Percentiles rank a stretch among this genome's conserved stretches.
phyloP scores from a whole-genome alignment of 495 filamentous ascomycete genomes.

The Paragyromitra xinjiangensis region DNA sequence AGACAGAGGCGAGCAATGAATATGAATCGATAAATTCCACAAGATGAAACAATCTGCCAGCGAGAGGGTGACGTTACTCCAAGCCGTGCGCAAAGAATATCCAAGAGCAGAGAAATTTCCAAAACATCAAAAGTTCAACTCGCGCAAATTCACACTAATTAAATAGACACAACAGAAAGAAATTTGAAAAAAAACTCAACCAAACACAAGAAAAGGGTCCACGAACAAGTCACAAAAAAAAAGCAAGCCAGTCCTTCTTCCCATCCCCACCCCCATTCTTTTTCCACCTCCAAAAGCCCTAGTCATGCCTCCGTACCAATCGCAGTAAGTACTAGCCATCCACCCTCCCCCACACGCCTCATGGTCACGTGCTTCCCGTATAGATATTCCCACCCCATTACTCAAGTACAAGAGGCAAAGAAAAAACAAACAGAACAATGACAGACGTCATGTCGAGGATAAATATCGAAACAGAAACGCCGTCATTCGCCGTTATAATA shows the following conservation, averaged over 20 bases:
- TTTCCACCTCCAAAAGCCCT: slow-evolving; percentile 37
- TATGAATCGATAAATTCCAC: slow-evolving; percentile 23
- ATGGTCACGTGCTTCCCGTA: slow-evolving; percentile 51
- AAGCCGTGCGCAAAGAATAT: slow-evolving; percentile 21
- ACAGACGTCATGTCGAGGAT: slow-evolving; percentile 53
- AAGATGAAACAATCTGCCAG: slow-evolving; percentile 23
- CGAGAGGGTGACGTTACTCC: slow-evolving; percentile 25
- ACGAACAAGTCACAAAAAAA: slow-evolving; percentile 16
- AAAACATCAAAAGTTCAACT: slow-evolving; percentile 34
- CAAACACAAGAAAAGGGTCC: slow-evolving; percentile 37
- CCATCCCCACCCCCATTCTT: slow-evolving; percentile 23
- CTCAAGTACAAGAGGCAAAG: slow-evolving; percentile 48
- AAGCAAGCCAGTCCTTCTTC: slow-evolving; percentile 33
- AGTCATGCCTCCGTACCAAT: slow-evolving; percentile 33
- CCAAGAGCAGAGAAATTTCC: slow-evolving; percentile 25
- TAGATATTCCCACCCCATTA: slow-evolving; percentile 53
- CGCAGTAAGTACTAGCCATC: slow-evolving; percentile 44
- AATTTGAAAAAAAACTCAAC: slow-evolving; percentile 31
- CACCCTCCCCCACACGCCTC: slow-evolving; percentile 40
- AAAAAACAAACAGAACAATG: slow-evolving; percentile 52
- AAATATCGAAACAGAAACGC: slow-evolving; percentile 53
- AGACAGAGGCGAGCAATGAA: slow-evolving; percentile 7
- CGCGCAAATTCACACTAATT: slow-evolving; percentile 39
- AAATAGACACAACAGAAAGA: slow-evolving; percentile 52
- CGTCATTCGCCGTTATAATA: slow-evolving; percentile 53